phyloP scores from a whole-genome alignment of 1,284 basidiomycete genomes.

The Malassezia caprae region DNA sequence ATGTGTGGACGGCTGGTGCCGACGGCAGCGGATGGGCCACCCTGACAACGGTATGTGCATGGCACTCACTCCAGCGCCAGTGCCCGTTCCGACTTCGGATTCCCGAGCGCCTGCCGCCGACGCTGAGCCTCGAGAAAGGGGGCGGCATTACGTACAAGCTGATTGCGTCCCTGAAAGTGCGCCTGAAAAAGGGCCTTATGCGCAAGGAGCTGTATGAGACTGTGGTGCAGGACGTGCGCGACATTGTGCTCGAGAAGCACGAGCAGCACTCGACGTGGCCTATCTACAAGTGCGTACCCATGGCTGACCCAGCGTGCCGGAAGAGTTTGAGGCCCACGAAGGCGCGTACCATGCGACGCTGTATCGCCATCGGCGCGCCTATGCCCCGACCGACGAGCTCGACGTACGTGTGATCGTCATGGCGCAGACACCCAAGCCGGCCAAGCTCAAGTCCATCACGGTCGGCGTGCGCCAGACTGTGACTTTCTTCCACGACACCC shows the following conservation, averaged over 20 bases:
- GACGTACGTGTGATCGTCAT: conserved; percentile 30
- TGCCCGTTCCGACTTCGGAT: conserved; percentile 34
- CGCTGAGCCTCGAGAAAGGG: conserved; percentile 38
- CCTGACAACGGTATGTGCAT: conserved; percentile 17
- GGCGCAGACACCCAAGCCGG: conserved; percentile 25
- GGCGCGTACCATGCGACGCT: conserved; percentile 31
- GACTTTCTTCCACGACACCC: conserved; percentile 29
- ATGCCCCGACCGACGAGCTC: conserved; percentile 33
- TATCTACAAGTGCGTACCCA: conserved; percentile 23
- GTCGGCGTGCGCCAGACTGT: conserved; percentile 36
- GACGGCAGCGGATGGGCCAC: conserved; percentile 28
- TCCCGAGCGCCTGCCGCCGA: conserved; percentile 41
- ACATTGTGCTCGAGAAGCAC: conserved; percentile 42
- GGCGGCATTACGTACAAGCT: conserved; percentile 41
- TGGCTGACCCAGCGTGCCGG: conserved; percentile 16
- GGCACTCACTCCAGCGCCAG: not conserved
- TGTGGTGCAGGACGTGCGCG: conserved; percentile 25
- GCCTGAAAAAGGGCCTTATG: conserved; percentile 34
- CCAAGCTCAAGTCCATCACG: conserved; percentile 39
- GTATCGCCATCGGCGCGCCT: conserved; percentile 33
- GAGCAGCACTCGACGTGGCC: conserved; percentile 46
- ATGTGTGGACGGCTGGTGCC: conserved; percentile 35
- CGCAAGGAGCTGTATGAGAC: conserved; percentile 1
- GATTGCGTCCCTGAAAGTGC: conserved; percentile 39
- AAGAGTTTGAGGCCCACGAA: conserved; percentile 24